phyloP scores from a whole-genome alignment of 441 rosid species.

The Syzygium malaccense region DNA sequence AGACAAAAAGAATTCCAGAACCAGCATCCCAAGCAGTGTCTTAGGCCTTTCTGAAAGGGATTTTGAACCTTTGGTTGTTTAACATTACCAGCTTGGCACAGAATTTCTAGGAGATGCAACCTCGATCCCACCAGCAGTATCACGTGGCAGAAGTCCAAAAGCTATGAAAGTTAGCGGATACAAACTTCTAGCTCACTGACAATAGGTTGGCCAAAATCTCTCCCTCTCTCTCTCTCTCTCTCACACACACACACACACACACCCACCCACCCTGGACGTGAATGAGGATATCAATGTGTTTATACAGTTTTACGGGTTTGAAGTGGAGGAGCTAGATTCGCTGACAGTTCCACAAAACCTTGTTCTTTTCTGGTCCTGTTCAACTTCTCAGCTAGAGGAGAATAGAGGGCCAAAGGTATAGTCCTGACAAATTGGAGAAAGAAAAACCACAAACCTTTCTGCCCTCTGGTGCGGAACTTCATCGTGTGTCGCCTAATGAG shows the following conservation, averaged over 20 bases:
- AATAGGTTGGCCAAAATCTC: background rate
- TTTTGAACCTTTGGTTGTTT: too few relatives aligned
- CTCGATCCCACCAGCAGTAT: too few relatives aligned
- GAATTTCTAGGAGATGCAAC: too few relatives aligned
- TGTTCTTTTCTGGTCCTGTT: background rate
- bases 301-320: background rate
- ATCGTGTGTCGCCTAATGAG: slow-evolving; percentile 91
- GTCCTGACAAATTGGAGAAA: background rate
- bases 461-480: slow-evolving; percentile 71
- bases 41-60: background rate
- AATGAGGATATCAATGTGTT: background rate
- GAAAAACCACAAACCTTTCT: slow-evolving; percentile 50
- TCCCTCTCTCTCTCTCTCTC: too few relatives aligned
- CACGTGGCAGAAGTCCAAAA: too few relatives aligned
- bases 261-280: too few relatives aligned
- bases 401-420: background rate
- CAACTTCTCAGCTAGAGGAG: background rate
- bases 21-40: background rate
- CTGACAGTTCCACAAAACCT: background rate
- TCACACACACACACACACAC: too few relatives aligned
- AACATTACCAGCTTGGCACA: too few relatives aligned
- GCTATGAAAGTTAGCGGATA: background rate
- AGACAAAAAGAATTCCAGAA: background rate
- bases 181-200: background rate
- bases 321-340: background rate